Evolutionary conservation across 2,329 filamentous ascomycete species (phyloP), one percentile per base, ranked within the genome.

Genomic region (Arthrobotrys sinensis): DNA sequence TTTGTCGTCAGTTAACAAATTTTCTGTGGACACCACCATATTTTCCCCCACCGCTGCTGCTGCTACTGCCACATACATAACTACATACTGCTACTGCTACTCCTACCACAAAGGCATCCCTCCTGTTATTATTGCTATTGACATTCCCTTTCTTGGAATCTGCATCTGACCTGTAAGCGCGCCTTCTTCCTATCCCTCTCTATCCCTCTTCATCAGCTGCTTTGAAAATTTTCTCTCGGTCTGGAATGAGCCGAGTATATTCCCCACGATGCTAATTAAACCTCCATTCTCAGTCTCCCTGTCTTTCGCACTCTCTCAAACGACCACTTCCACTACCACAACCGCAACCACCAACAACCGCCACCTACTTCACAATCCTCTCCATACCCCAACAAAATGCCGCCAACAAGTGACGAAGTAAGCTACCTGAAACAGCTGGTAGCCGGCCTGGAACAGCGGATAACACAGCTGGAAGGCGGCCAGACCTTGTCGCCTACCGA

Each of bases 351-450:
- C 50, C 80, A 79, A 81, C 72, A 71, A 78, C 52, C 52, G 73
- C 76, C 43, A 77, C 70, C 72, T 77, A 75, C 82, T 65, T 69
- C 70, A 36, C 52, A 52, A 12, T 77, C 76, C 48, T 16, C 34
- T 46, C 43, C 52, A 84, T 85, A 86, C 88, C 85, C 88, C 32
- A 32, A 16, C 55, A 67, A 67, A 32, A 97, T 97, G 94, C 92
- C 93, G 86, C 92, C 93, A 84, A 91, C 95, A 86, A 91, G 92
- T 84, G 92, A 96, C 84, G 90, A 94, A 85, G 90, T 97, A 84
- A 90, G 94, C 85, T 89, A 91, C 86, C 90, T 98, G 83, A 94
- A 94, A 87, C 90, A 91, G 86, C 90, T 94, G 83, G 91, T 98
- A 85, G 88, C 90, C 84, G 90, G 90, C 86, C 91, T 99, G 82